Base-by-base conservation (phyloP, 1,139 yeast species). In the Nadsonia starkeyi-henricii region DNA sequence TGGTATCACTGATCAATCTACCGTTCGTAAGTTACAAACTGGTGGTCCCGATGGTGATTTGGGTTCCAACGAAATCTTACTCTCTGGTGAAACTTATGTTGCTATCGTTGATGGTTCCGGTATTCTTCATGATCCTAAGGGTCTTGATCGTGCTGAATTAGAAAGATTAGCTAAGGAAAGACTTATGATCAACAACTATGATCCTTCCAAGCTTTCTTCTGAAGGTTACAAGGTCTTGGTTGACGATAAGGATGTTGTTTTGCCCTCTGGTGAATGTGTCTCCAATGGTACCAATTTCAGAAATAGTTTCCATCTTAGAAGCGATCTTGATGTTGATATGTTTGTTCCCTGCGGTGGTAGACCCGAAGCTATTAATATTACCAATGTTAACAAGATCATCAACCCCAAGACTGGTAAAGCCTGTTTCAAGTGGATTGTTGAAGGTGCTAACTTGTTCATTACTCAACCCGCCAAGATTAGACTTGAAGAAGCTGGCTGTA, bases 31-130 rank as follows among this genome's bases (percentile, higher is more conserved):
- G 69, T 72, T 91, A 62, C 98, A 91, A 71, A 91, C 97, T 50
- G 98, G 97, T 68, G 98, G 98, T 45, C 98, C 98, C 54, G 97
- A 91, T 68, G 98, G 98, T 61, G 98, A 91, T 67, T 75, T 91
- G 60, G 98, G 98, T 41, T 85, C 95, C 46, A 89, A 89, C 65
- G 98, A 91, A 70, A 91, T 91, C 59, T 72, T 85, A 57, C 74
- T 89, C 53, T 85, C 96, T 3, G 75, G 80, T 50, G 98, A 91
- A 68, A 75, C 71, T 50, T 91, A 91, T 62, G 82, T 88, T 56
- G 95, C 88, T 51, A 69, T 91, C 49, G 93, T 91, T 50, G 98
- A 91, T 67, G 98, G 98, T 21, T 83, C 95, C 9, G 98, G 98
- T 65, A 96, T 88, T 21, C 69, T 91, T 54, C 89, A 83, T 55